Evolutionary conservation across 768 basidiomycete species (phyloP), one percentile per base, ranked within the genome.

Genomic region (Suillus paluster): DNA sequence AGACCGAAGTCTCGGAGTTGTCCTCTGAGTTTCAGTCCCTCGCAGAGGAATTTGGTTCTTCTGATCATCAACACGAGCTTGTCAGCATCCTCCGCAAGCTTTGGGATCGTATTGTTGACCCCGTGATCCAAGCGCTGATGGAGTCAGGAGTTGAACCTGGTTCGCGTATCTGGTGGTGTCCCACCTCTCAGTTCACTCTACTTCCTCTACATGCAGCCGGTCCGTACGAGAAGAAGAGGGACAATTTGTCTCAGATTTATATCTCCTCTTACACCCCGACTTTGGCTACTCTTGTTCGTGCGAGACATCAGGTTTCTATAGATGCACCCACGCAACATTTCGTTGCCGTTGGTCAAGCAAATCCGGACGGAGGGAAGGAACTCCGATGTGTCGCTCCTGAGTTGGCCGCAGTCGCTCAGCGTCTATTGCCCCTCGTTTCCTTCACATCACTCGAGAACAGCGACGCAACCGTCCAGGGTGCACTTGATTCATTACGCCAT

Each of bases 191-290:
- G 27, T 57, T 75, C n/a, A 60, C 69, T 1, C 64, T 72, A 5
- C 64, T 77, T 27, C 77, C 75, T 3, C 57, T 77, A 36, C 77
- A 77, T 27, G 75, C 71, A 2, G 71, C 77, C 1, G 77, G 76
- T 0, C 64, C 70, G 0, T 75, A 72, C 41, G 68, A 66, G 54
- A 60, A 56, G 27, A 48, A 59, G 2, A 55, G 17, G 1, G 23
- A 38, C 8, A 63, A 62, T 58, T 49, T 67, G 58, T 11, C 66
- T 9, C 55, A 65, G 44, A 44, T 73, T 19, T 68, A 71, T 41
- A 39, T 77, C 25, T 77, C 77, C 9, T 77, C 76, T 15, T 77
- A 78, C 45, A 78, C 74, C 2, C 76, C 75, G 0, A 71, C 73
- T 0, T 23, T 77, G 5, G 55, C 67, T 1, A 70, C 76, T n/a